A percentile compares a stretch with the other conserved stretches of the same genome.
Conservation (phyloP, 2,329 filamentous ascomycete species). For the Talaromyces funiculosus region DNA sequence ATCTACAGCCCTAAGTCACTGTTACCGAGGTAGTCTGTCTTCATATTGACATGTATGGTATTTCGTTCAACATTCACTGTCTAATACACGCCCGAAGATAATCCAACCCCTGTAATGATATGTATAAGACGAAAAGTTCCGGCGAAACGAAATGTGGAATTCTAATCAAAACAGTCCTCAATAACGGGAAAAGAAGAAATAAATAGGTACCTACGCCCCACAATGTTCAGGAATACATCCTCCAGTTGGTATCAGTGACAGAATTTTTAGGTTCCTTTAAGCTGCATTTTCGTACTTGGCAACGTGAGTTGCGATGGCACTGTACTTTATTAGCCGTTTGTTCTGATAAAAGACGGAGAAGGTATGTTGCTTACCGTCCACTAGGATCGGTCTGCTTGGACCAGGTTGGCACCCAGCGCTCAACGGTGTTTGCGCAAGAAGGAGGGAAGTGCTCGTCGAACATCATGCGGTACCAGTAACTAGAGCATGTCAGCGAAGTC, state of each 20-base stretch:
- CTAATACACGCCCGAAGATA: not conserved
- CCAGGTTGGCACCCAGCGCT: conserved; percentile 97
- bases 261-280: conserved; percentile 20
- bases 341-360: not conserved
- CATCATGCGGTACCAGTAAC: conserved; percentile 97
- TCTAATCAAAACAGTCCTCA: not conserved
- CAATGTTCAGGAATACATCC: not conserved
- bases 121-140: conserved; percentile 7
- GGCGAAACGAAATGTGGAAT: not conserved
- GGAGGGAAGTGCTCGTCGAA: conserved; percentile 98
- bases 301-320: conserved; percentile 70
- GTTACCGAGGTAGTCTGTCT: not conserved
- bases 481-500: conserved; percentile 26
- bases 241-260: not conserved
- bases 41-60: not conserved
- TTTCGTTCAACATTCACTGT: not conserved
- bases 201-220: not conserved
- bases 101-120: not conserved
- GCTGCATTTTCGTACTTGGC: conserved; percentile 60
- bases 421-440: conserved; percentile 84
- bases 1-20: not conserved
- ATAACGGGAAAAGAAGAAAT: not conserved
- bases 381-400: conserved; percentile 93
- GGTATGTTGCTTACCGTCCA: conserved; percentile 59
- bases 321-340: conserved; percentile 28